Conservation (phyloP, 176 grass and related monocot genomes). For the Bothriochloa decipiens region DNA sequence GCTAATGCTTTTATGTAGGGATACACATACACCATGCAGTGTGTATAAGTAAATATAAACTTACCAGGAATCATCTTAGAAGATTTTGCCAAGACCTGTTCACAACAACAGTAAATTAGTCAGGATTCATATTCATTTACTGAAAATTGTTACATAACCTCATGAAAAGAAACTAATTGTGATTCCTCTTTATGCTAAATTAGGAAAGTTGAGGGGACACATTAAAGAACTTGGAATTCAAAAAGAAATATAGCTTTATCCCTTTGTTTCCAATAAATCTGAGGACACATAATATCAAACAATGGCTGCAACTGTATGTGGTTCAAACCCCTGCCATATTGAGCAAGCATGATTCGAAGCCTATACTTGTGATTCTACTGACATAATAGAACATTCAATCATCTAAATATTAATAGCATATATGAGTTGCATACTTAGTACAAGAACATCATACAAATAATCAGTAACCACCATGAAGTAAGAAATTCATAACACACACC, state of each 20-base stretch:
- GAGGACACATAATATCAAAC: background rate
- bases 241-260: background rate
- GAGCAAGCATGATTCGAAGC: background rate
- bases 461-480: background rate
- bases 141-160: background rate
- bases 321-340: background rate
- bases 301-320: background rate
- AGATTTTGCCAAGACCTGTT: conserved; percentile 93
- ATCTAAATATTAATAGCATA: background rate
- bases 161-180: background rate
- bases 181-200: background rate
- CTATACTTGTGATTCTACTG: background rate
- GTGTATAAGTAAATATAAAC: conserved; percentile 22
- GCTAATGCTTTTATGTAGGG: background rate
- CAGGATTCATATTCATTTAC: background rate
- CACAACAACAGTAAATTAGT: conserved; percentile 39
- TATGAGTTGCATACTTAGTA: background rate
- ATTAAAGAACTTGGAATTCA: background rate
- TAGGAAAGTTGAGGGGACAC: background rate
- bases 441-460: background rate
- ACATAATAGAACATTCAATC: background rate
- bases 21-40: background rate
- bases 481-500: background rate
- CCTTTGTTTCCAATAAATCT: background rate
- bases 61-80: conserved; percentile 99